Percentiles rank a stretch among this genome's conserved stretches.
phyloP scores from a whole-genome alignment of 306 rosid genomes.

The Pterocarpus santalinus region DNA sequence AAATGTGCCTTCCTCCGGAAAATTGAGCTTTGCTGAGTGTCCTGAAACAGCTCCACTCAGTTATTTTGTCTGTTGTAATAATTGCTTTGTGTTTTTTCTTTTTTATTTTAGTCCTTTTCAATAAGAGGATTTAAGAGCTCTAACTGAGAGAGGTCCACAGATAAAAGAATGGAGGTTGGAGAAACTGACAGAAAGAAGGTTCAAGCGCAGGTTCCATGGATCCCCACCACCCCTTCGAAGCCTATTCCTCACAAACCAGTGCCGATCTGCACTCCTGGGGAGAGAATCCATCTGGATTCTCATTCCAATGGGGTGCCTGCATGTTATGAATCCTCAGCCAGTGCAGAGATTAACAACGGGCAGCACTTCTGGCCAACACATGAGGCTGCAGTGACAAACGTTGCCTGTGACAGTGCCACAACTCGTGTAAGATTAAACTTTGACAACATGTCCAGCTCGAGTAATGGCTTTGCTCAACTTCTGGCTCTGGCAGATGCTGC shows the following conservation, averaged over 20 bases:
- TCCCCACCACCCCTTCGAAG: constrained; percentile 52
- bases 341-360: constrained; percentile 7
- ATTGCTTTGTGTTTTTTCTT: background rate
- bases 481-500: constrained; percentile 45
- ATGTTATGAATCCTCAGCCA: constrained; percentile 12
- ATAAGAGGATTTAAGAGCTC: background rate
- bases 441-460: constrained; percentile 12
- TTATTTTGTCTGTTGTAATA: background rate
- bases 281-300: constrained; percentile 7
- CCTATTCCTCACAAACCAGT: constrained; percentile 39
- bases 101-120: background rate
- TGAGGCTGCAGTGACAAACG: constrained; percentile 7
- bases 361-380: background rate
- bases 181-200: constrained; percentile 20
- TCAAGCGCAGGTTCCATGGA: constrained; percentile 40
- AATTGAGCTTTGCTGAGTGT: constrained; percentile 29
- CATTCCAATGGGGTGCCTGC: constrained; percentile 33
- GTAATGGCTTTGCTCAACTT: constrained; percentile 40
- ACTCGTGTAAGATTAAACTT: background rate
- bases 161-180: constrained; percentile 45
- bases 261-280: constrained; percentile 49
- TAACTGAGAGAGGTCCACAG: constrained; percentile 3
- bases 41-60: background rate
- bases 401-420: constrained; percentile 35
- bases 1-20: constrained; percentile 1